Evolutionary conservation across 1,284 basidiomycete genomes (phyloP).

Genomic region (Phlebopus sp.): DNA sequence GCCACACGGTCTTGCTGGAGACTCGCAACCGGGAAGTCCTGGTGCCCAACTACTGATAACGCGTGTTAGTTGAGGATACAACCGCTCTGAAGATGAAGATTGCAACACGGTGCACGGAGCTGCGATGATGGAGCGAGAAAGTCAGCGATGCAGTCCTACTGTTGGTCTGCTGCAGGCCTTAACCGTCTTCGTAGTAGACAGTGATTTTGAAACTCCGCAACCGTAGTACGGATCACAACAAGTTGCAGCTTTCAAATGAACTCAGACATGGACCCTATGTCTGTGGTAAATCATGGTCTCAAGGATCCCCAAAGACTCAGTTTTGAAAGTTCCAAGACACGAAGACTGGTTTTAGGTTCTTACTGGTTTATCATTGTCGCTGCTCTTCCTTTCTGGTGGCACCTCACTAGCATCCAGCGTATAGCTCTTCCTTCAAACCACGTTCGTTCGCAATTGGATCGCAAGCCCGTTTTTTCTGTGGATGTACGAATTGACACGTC

Average conservation of each 20-base stretch:
- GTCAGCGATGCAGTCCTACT: conserved; percentile 7
- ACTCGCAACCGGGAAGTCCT: background rate
- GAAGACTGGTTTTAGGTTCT: conserved; percentile 60
- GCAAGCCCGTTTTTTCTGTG: conserved; percentile 51
- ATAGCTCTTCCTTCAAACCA: conserved; percentile 66
- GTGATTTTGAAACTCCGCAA: conserved; percentile 32
- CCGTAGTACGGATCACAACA: conserved; percentile 9
- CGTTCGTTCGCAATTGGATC: conserved; percentile 52
- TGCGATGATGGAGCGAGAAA: conserved; percentile 4
- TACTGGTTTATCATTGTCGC: conserved; percentile 77
- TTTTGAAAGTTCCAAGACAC: conserved; percentile 47
- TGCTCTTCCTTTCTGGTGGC: conserved; percentile 86
- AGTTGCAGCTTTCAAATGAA: conserved; percentile 7
- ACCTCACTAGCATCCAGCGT: conserved; percentile 81
- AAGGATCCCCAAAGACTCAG: conserved; percentile 50
- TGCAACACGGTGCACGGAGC: conserved; percentile 10
- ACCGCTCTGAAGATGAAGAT: conserved; percentile 3
- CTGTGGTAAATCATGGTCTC: conserved; percentile 27
- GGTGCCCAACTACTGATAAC: background rate
- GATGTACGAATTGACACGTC: conserved; percentile 44
- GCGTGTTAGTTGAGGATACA: conserved; percentile 6
- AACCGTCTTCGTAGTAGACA: conserved; percentile 19
- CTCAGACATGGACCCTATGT: conserved; percentile 21
- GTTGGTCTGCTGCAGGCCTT: conserved; percentile 6
- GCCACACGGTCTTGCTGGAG: conserved; percentile 8